phyloP scores from a whole-genome alignment of 2,329 filamentous ascomycete species.

The Penicillium sp. region DNA sequence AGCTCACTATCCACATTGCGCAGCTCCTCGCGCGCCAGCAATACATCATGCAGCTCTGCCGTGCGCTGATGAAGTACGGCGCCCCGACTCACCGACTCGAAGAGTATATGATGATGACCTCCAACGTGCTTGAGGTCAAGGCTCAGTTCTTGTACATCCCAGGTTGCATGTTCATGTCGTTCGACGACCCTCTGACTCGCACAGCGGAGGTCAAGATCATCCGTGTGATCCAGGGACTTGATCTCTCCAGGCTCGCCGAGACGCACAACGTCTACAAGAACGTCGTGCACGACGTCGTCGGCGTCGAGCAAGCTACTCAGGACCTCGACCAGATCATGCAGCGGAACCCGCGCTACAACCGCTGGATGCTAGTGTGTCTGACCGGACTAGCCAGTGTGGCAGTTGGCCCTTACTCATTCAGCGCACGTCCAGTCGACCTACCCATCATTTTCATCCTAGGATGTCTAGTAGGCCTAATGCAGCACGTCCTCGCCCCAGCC shows the following conservation, averaged over 20 bases:
- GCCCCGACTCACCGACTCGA: conserved; percentile 51
- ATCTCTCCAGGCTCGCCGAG: conserved; percentile 44
- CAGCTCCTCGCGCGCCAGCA: conserved; percentile 63
- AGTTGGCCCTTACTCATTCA: conserved; percentile 77
- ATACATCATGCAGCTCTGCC: conserved; percentile 33
- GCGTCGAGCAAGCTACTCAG: conserved; percentile 40
- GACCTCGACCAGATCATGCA: conserved; percentile 55
- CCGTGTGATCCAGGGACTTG: conserved; percentile 42
- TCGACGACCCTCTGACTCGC: conserved; percentile 56
- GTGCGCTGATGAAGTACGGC: conserved; percentile 32
- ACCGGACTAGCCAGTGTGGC: conserved; percentile 73
- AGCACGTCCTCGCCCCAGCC: conserved; percentile 71
- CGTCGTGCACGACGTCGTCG: conserved; percentile 45
- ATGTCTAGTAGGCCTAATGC: conserved; percentile 69
- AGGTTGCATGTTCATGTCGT: conserved; percentile 55
- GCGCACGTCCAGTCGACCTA: conserved; percentile 63
- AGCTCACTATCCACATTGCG: conserved; percentile 61
- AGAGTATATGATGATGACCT: conserved; percentile 84
- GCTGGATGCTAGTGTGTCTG: conserved; percentile 59
- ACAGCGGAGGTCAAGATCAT: conserved; percentile 48
- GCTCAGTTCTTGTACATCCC: conserved; percentile 84
- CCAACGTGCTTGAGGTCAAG: conserved; percentile 80
- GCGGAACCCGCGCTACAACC: conserved; percentile 56
- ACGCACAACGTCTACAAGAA: conserved; percentile 47
- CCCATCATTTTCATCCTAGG: conserved; percentile 65